Conservation (phyloP, 2,329 filamentous ascomycete species). For the Penicillium sp. region DNA sequence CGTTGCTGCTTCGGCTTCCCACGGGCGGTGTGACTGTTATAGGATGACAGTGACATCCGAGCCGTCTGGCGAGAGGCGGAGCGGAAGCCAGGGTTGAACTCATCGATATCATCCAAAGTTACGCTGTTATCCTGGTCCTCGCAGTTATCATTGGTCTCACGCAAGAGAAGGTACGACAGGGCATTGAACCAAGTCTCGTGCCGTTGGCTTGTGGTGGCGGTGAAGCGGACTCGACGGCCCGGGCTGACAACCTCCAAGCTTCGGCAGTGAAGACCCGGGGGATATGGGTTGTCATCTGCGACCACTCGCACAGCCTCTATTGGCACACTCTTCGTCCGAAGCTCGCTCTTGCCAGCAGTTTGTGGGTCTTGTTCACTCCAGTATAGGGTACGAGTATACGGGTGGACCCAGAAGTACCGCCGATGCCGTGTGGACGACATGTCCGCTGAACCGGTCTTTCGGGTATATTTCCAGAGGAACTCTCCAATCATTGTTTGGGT, state of each 20-base stretch:
- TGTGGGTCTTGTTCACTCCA: constrained; percentile 93
- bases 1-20: constrained; percentile 58
- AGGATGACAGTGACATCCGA: constrained; percentile 69
- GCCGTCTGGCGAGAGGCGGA: constrained; percentile 56
- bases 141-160: constrained; percentile 59
- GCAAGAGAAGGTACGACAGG: constrained; percentile 83
- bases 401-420: constrained; percentile 98
- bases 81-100: constrained; percentile 73
- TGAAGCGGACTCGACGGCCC: constrained; percentile 87
- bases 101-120: constrained; percentile 62
- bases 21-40: constrained; percentile 70
- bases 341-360: constrained; percentile 70
- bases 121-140: constrained; percentile 60
- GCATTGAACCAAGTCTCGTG: constrained; percentile 99
- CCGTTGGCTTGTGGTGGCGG: constrained; percentile 85
- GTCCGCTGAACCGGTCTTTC: constrained; percentile 83
- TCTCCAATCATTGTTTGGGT: constrained; percentile 99
- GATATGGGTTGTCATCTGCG: constrained; percentile 90
- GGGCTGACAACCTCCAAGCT: constrained; percentile 88
- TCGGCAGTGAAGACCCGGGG: constrained; percentile 90
- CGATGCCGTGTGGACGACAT: constrained; percentile 87
- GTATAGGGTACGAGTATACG: constrained; percentile 92
- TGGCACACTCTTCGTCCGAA: constrained; percentile 82
- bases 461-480: constrained; percentile 98
- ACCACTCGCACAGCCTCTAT: constrained; percentile 93